A percentile compares a stretch with the other conserved stretches of the same genome.
Conservation (phyloP, 2,329 filamentous ascomycete genomes). For the Fusarium xylarioides region DNA sequence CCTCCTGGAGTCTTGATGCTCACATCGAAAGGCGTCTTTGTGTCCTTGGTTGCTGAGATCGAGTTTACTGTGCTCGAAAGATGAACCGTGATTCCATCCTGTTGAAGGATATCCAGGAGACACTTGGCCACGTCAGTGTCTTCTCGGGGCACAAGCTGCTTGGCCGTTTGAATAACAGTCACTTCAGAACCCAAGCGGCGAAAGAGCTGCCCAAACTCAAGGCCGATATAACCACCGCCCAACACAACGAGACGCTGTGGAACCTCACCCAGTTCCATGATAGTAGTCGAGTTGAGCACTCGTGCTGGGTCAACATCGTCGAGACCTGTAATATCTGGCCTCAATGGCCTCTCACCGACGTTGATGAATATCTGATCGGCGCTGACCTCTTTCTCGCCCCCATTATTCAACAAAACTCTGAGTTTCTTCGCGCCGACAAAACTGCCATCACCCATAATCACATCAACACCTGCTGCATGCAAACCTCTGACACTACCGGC, state of each 20-base stretch:
- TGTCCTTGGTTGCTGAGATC: conserved; percentile 28
- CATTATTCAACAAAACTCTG: conserved; percentile 45
- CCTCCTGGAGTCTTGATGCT: conserved; percentile 31
- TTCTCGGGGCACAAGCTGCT: conserved; percentile 55
- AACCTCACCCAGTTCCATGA: conserved; percentile 57
- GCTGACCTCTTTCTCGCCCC: conserved; percentile 46
- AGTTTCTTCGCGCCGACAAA: conserved; percentile 55
- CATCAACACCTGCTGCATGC: conserved; percentile 52
- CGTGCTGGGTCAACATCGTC: conserved; percentile 46
- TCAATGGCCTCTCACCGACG: conserved; percentile 54
- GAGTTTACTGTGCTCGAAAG: conserved; percentile 48
- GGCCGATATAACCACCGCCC: conserved; percentile 62
- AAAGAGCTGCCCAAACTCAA: conserved; percentile 64
- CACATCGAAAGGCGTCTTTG: conserved; percentile 27
- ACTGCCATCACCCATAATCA: conserved; percentile 55
- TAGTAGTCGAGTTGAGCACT: conserved; percentile 57
- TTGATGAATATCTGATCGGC: conserved; percentile 58
- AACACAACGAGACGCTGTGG: conserved; percentile 60
- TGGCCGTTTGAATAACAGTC: conserved; percentile 56
- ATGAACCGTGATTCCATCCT: conserved; percentile 57
- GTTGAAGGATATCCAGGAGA: conserved; percentile 53
- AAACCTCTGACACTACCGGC: conserved; percentile 56
- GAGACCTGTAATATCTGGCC: conserved; percentile 50
- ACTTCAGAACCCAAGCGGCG: conserved; percentile 59
- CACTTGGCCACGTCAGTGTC: conserved; percentile 58